These are phyloP conservation scores for Helminthosporium solani DNA, from an alignment of 2,329 filamentous ascomycete genomes.

Conservation along the genomic window DNA sequence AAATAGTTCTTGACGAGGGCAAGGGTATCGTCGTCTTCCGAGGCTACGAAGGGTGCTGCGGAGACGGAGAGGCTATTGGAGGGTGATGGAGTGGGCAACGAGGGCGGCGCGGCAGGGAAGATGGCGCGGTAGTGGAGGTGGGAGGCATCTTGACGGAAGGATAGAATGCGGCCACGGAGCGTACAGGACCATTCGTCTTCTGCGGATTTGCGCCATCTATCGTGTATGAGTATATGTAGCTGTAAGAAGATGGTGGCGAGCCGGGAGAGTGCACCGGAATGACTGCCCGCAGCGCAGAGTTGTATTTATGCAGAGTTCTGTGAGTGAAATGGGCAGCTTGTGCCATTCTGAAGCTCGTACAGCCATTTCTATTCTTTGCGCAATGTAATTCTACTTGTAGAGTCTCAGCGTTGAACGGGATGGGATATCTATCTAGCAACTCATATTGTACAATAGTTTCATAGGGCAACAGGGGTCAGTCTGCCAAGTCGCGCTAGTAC, in stretches of 20 bases:
- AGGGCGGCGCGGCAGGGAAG: constrained; percentile 44
- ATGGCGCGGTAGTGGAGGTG: constrained; percentile 78
- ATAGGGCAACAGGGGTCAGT: not conserved
- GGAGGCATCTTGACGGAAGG: constrained; percentile 76
- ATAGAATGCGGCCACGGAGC: constrained; percentile 80
- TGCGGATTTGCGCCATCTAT: constrained; percentile 79
- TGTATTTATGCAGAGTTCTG: constrained; percentile 91
- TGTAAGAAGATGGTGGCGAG: not conserved
- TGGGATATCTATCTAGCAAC: too few relatives aligned
- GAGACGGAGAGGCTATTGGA: constrained; percentile 40
- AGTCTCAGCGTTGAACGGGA: too few relatives aligned
- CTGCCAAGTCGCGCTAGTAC: constrained; percentile 20
- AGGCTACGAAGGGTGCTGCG: constrained; percentile 29
- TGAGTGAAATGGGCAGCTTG: constrained; percentile 77
- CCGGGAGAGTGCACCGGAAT: constrained; percentile 59
- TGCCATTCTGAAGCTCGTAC: constrained; percentile 73
- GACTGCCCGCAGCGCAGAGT: constrained; percentile 94
- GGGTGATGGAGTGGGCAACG: constrained; percentile 40
- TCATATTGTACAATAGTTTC: too few relatives aligned
- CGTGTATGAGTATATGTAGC: constrained; percentile 3
- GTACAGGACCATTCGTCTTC: constrained; percentile 87
- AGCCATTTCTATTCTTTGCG: constrained; percentile 42
- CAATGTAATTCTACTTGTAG: not conserved
- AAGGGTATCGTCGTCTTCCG: constrained; percentile 68
- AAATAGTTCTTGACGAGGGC: constrained; percentile 80